Evolutionary conservation across 306 rosid species (phyloP).

Genomic region (Sechiopsis laciniata): DNA sequence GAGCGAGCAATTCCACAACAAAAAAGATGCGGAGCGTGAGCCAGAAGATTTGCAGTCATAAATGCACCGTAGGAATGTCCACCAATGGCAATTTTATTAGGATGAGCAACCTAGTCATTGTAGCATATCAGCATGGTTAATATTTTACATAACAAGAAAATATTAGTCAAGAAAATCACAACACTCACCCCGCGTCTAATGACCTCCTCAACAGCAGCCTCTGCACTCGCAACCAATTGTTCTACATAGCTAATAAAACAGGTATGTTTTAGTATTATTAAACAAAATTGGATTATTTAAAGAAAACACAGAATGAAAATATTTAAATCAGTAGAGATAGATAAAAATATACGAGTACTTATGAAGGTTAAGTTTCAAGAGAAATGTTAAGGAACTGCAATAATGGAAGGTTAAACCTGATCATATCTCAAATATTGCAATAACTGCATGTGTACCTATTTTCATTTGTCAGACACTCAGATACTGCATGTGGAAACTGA

Average conservation of each 20-base stretch:
- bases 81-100: constrained; percentile 84
- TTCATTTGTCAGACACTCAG: too few species aligned
- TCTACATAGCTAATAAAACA: constrained; percentile 52
- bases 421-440: not conserved
- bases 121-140: constrained; percentile 23
- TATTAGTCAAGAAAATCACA: constrained; percentile 10
- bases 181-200: constrained; percentile 72
- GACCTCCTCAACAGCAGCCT: constrained; percentile 96
- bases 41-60: constrained; percentile 98
- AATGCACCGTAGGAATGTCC: constrained; percentile 99
- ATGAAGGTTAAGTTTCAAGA: not conserved
- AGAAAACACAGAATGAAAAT: not conserved
- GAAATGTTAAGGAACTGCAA: not conserved
- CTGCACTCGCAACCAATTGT: constrained; percentile 92
- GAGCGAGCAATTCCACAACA: constrained; percentile 98
- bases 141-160: not conserved
- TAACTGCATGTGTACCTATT: constrained; percentile 9
- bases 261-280: not conserved
- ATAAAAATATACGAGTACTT: not conserved
- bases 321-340: not conserved
- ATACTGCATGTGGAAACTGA: not conserved
- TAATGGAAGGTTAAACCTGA: too few species aligned
- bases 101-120: constrained; percentile 76
- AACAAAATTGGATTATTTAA: too few species aligned
- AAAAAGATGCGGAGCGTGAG: constrained; percentile 97